Percentiles rank a stretch among this genome's conserved stretches.
Evolutionary conservation across 2,329 filamentous ascomycete species (phyloP).

Genomic region (Didymella pinodella): DNA sequence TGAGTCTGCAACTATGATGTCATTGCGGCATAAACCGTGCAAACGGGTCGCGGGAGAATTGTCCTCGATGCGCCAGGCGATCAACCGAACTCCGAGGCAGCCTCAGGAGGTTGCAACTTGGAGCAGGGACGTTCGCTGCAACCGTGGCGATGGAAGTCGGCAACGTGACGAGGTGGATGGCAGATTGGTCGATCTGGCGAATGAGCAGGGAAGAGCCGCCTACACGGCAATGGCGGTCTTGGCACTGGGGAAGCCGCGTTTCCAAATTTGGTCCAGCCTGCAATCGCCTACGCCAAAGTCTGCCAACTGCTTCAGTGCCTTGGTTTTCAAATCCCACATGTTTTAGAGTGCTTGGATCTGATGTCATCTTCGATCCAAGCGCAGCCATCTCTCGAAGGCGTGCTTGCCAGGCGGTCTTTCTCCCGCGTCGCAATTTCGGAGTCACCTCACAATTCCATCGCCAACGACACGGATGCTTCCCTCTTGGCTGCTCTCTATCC

Average conservation of each 20-base stretch:
- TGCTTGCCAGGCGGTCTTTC: constrained; percentile 16
- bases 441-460: constrained; percentile 1
- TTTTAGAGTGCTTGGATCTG: constrained; percentile 13
- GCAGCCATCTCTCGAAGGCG: constrained; percentile 15
- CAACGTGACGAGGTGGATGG: constrained; percentile 1
- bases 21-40: constrained; percentile 7
- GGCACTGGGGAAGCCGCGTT: constrained; percentile 14
- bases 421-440: constrained; percentile 12
- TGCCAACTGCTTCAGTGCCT: constrained; percentile 9
- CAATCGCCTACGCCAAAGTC: constrained; percentile 9
- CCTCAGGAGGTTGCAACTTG: not conserved
- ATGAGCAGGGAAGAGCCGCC: constrained; percentile 13
- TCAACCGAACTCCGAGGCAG: constrained; percentile 6
- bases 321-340: constrained; percentile 17
- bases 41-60: constrained; percentile 5
- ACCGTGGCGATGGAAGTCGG: constrained; percentile 16
- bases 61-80: not conserved
- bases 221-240: constrained; percentile 9
- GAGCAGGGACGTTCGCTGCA: constrained; percentile 9
- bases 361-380: constrained; percentile 15
- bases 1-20: constrained; percentile 14
- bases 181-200: constrained; percentile 10
- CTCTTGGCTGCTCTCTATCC: constrained; percentile 1
- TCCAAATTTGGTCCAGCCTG: constrained; percentile 17
- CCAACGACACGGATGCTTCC: constrained; percentile 9